These are phyloP conservation scores for Lithospermum erythrorhizon DNA, from an alignment of 257 asterid genomes.

Conservation along the genomic window DNA sequence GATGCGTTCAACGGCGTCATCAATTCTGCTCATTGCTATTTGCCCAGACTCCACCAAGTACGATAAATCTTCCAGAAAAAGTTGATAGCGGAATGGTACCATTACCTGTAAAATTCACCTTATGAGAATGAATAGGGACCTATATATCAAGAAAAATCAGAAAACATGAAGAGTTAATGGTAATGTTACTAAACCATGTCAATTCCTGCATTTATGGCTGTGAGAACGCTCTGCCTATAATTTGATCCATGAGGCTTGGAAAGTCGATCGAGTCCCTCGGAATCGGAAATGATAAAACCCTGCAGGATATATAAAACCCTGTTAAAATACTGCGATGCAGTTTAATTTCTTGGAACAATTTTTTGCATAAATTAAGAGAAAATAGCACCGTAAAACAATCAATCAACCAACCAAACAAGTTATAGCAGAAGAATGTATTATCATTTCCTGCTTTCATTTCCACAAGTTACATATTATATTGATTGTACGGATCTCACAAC, in stretches of 20 bases:
- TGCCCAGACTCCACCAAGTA: slow-evolving; percentile 53
- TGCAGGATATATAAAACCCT: slow-evolving; percentile 16
- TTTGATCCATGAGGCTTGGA: slow-evolving; percentile 56
- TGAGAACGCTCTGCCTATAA: slow-evolving; percentile 47
- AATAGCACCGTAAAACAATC: background rate
- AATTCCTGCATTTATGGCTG: slow-evolving; percentile 63
- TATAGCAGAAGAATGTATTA: no score
- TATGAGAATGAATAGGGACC: slow-evolving; percentile 8
- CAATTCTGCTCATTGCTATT: slow-evolving; percentile 60
- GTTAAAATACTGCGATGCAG: background rate
- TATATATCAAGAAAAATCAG: background rate
- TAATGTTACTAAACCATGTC: slow-evolving; percentile 47
- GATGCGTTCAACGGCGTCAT: slow-evolving; percentile 78
- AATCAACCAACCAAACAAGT: no score
- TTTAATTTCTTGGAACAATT: background rate
- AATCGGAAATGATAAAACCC: slow-evolving; percentile 76
- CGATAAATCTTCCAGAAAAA: slow-evolving; percentile 45
- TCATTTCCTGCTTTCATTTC: no score
- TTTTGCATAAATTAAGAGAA: background rate
- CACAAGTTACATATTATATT: no score
- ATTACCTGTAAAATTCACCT: slow-evolving; percentile 41
- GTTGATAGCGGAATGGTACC: slow-evolving; percentile 63
- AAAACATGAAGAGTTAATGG: background rate
- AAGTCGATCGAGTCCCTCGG: slow-evolving; percentile 75
- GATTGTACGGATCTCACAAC: no score